Evolutionary conservation across 2,329 filamentous ascomycete genomes (phyloP), one percentile per base, ranked within the genome.

Genomic region (Aspergillus sp.): DNA sequence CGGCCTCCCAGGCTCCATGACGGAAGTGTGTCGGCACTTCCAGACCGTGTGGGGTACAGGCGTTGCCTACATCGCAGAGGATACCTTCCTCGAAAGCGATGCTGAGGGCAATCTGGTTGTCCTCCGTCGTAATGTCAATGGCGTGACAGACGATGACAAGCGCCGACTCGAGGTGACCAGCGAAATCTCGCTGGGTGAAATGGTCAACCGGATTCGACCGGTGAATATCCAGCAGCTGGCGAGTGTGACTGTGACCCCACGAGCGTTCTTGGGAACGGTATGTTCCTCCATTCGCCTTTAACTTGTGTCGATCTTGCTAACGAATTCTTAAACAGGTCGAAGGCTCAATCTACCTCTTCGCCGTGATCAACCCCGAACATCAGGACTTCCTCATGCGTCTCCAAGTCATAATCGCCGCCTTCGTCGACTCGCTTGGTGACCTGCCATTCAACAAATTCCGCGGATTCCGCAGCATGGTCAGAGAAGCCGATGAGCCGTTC

Each of bases 311-410:
- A 13, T 33, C n/a, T n/a, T 17, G 13, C 33, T 35, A 35, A 35
- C n/a, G 32, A n/a, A 33, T 2, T 13, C 30, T 3, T 20, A 27
- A 30, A 44, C 57, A 93, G 88, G 82, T 90, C 43, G 91, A 97
- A 66, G 93, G 93, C 22, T 86, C 86, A 0, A 84, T 98, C 43
- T 96, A 95, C 67, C 81, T 98, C 54, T 91, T 93, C 60, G 89
- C 86, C 1, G 80, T 86, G 5, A 89, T 98, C 54, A 76, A 84
- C 3, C 76, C 85, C 0, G 66, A 77, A 3, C 82, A 86, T 46
- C 85, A 89, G 61, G 86, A 95, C 57, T 74, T 95, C 10, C 78
- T 98, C 22, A 85, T 96, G 69, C 82, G 81, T 1, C 81, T 98
- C 47, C 93, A 98, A 65, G 72, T 74, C 0, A 81, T 78, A 33